Conservation (phyloP, 768 basidiomycete species). For the Phylloporus sp. region DNA sequence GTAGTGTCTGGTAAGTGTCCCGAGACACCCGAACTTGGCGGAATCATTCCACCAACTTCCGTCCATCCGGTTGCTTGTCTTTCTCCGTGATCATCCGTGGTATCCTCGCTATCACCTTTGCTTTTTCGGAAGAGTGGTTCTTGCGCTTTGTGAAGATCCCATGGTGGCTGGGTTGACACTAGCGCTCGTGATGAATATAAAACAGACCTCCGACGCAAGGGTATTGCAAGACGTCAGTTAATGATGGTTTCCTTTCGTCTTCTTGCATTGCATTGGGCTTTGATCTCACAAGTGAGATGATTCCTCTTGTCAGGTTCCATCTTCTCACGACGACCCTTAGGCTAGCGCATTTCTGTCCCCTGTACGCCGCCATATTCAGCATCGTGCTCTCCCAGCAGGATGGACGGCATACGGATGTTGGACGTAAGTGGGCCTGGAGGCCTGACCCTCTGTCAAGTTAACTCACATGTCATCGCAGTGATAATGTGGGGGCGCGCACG, state of each 20-base stretch:
- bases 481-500: conserved; percentile 55
- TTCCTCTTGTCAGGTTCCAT: neutral
- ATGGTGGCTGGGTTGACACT: neutral
- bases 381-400: conserved; percentile 40
- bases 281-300: conserved; percentile 8
- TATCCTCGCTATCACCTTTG: neutral
- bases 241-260: conserved; percentile 9
- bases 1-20: neutral
- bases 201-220: neutral
- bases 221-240: neutral
- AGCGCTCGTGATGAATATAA: conserved; percentile 15
- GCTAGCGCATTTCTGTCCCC: conserved; percentile 3
- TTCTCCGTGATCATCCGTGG: neutral
- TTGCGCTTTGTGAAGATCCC: neutral
- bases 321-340: conserved; percentile 10
- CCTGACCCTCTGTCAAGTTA: neutral
- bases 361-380: conserved; percentile 4
- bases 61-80: neutral
- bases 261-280: neutral
- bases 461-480: conserved; percentile 34
- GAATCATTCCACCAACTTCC: neutral
- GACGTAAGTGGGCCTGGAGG: conserved; percentile 38
- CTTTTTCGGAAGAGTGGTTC: neutral
- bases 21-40: neutral
- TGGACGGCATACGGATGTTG: conserved; percentile 64